Base-by-base conservation (phyloP, 2,329 filamentous ascomycete genomes). In the Paecilomyces formosus region DNA sequence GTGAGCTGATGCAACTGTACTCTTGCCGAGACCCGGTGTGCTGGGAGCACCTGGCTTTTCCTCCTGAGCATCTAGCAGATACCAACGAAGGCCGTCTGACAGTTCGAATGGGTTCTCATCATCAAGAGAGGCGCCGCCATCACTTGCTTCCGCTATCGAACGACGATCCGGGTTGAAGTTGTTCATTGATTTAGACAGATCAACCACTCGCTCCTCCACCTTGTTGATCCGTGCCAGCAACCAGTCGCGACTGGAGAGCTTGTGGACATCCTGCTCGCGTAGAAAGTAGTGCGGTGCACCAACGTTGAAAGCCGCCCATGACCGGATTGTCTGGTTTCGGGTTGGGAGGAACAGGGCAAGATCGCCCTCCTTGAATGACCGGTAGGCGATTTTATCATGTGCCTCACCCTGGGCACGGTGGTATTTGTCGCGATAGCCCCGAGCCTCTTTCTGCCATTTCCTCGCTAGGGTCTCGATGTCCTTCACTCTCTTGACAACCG, bases 261-360 rank as follows among this genome's bases (percentile, higher is more conserved):
- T 88, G 74, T 99, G 95, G 1, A 82, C 83, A 66, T 97, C 93
- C 71, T 95, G 89, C 73, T 99, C 94, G 35, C 92, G 89, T 2
- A 99, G 81, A 77, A 99, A 99, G 77, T 94, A 97, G 72, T 99
- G 94, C 8, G 94, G 94, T 60, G 93, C 96, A 1, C 92, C 93
- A 31, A 99, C 90, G 68, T 99, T 99, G 82, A 99, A 99, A 0
- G 94, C 94, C 4, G 94, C 94, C 94, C 94, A 99, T 0, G 94
- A 93, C 15, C 93, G 89, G 3, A 92, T 94, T 39, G 89, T 90
- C 74, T 97, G 92, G 70, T 97, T 97, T 35, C 93, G 84, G 0
- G 94, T 99, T 0, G 94, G 94, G 49, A 99, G 78, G 78, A 99
- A 99, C 1, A 99, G 77, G 12, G 93, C 94, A 13, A 99, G 81